Evolutionary conservation across 2,329 filamentous ascomycete genomes (phyloP), one percentile per base, ranked within the genome.

Genomic region (Venturia carpophila): DNA sequence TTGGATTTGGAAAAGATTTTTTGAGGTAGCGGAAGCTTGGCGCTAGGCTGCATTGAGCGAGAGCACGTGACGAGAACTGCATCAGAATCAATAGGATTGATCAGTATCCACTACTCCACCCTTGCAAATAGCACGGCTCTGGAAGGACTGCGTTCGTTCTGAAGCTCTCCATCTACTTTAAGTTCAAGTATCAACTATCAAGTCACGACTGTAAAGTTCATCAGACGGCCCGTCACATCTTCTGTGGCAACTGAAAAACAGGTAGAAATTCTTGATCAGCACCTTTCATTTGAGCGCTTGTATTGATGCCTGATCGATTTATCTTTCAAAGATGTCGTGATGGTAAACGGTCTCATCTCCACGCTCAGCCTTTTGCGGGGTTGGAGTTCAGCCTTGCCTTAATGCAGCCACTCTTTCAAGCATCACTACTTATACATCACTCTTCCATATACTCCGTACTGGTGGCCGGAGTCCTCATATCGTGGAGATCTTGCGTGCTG

Each of bases 311-410:
- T 39, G 11, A 39, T 39, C 5, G 6, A 39, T 6, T 39, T 39
- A 11, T 39, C 11, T 11, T 11, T 6, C 11, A 6, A 6, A 11
- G 37, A 39, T 39, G 37, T 39, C 37, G 37, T 39, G 37, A 39
- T 39, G 5, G 37, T 39, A 39, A 39, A 39, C 5, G 37, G 37
- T 39, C 6, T 5, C 39, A 41, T 3, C 39, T 41, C 39, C 15
- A 11, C 39, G 19, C 45, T 37, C 52, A 58, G 52, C 52, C 52
- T 58, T 37, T 27, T 27, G 52, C 52, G 52, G 52, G 52, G 52
- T 55, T 58, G 13, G n/a, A 58, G 5, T 19, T 58, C 52, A 58
- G 52, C 52, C 52, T 58, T 58, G 52, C 6, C 30, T 58, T n/a
- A 10, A 37, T 37, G 5, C 19, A 34, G 15, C 30, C 11, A 58